Conservation (phyloP, 768 basidiomycete genomes). For the Lactifluus piperatus region DNA sequence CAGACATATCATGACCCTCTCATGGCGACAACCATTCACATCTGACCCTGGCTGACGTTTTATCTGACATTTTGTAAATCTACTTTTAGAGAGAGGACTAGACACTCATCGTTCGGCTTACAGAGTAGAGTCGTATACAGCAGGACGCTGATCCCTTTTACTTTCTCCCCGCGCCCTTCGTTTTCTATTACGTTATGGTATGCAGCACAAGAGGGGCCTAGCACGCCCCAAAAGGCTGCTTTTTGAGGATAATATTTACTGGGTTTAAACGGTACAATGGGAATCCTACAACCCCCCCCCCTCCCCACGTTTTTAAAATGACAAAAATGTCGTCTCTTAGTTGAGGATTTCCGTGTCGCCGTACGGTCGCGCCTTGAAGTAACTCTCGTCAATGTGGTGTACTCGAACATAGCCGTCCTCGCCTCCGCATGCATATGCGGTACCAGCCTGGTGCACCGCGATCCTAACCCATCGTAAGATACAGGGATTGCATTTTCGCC, state of each 20-base stretch:
- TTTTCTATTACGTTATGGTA: neutral
- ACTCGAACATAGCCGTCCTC: constrained; percentile 94
- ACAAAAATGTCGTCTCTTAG: too few relatives aligned
- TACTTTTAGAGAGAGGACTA: neutral
- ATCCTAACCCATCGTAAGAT: constrained; percentile 67
- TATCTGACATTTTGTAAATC: constrained; percentile 4
- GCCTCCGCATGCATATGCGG: constrained; percentile 85
- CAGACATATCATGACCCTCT: constrained; percentile 4
- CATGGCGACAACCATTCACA: neutral
- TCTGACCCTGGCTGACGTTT: neutral
- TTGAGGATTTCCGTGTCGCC: constrained; percentile 77
- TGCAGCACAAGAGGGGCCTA: neutral
- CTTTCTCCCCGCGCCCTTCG: neutral
- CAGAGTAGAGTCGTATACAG: neutral
- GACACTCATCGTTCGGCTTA: neutral
- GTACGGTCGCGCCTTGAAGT: constrained; percentile 86
- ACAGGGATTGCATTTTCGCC: too few relatives aligned
- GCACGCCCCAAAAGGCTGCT: neutral
- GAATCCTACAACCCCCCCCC: constrained; percentile 7
- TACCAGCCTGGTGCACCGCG: constrained; percentile 85
- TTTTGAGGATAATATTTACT: neutral
- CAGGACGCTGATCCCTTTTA: neutral
- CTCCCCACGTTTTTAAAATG: too few relatives aligned
- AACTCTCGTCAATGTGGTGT: constrained; percentile 91
- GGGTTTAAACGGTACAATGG: neutral